Evolutionary conservation across 2,329 filamentous ascomycete genomes (phyloP), one percentile per base, ranked within the genome.

Genomic region (Fusarium mangiferae): DNA sequence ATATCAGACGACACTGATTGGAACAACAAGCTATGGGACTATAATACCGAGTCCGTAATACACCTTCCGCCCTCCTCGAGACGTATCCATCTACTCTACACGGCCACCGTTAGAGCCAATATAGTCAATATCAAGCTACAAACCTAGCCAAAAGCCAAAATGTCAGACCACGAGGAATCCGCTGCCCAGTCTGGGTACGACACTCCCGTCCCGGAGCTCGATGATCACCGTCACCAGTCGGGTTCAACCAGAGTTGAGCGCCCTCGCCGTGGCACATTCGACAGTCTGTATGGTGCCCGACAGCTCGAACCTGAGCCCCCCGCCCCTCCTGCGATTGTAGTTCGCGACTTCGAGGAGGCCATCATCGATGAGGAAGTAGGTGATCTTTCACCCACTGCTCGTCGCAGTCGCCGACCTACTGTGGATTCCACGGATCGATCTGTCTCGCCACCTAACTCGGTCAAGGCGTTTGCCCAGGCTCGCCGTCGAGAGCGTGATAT

Each of bases 381-480:
- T 74, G 84, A 84, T 28, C 73, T 81, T 12, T 86, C 87, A n/a
- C 84, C 84, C 12, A 80, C 80, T 24, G 75, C 79, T 38, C 81
- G 83, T 12, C 87, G 84, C 42, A 84, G 83, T 66, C 89, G 90
- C 22, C 87, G 89, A 64, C 86, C 88, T 64, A 89, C 89, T 57
- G 84, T 92, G 61, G 87, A 87, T 38, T 89, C 89, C 4, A 82
- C 84, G 30, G 88, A 89, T 54, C 89, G 94, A 62, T 94, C 94
- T 2, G 85, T 90, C 5, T 98, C 96, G 11, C 96, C 96, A 17
- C 96, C 96, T 13, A 99, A 98, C 82, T 99, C 96, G 0, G 95
- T 99, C 58, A 97, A 98, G 82, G 96, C 96, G 8, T 99, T 99
- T 82, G 96, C 96, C 24, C 94, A 96, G 78, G 94, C 94, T 62